Conservation (phyloP, 805 yeast genomes). For the Teunomyces gatunensis region DNA sequence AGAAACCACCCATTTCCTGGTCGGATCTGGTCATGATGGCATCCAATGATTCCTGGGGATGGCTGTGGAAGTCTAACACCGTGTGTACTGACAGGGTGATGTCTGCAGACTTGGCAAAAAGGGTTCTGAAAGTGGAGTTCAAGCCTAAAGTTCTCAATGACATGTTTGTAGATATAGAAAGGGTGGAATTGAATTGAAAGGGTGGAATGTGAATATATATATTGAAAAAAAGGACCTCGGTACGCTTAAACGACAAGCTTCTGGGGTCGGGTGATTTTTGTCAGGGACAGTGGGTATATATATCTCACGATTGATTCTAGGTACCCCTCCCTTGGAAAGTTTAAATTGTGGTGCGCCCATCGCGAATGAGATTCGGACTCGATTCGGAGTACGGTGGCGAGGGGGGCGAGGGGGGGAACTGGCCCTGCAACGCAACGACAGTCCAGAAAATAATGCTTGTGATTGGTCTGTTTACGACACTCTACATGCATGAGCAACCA, state of each 20-base stretch:
- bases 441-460: neutral
- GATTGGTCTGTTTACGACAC: neutral
- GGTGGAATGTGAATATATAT: no score
- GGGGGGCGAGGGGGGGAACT: neutral
- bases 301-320: neutral
- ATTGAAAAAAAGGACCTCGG: neutral
- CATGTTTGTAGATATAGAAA: constrained; percentile 18
- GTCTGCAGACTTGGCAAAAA: constrained; percentile 33
- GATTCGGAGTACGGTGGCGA: neutral
- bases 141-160: constrained; percentile 42
- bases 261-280: neutral
- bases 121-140: constrained; percentile 33
- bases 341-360: constrained; percentile 3
- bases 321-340: constrained; percentile 2
- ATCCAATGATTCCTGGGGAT: constrained; percentile 42
- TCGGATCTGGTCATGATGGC: constrained; percentile 64
- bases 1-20: constrained; percentile 74
- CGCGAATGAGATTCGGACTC: constrained; percentile 1
- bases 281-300: neutral
- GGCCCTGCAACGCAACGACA: no score
- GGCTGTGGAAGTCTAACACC: constrained; percentile 55
- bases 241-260: neutral
- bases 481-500: neutral
- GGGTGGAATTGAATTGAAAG: no score
- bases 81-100: constrained; percentile 32